phyloP scores from a whole-genome alignment of 768 basidiomycete species.

The Russula lepida region DNA sequence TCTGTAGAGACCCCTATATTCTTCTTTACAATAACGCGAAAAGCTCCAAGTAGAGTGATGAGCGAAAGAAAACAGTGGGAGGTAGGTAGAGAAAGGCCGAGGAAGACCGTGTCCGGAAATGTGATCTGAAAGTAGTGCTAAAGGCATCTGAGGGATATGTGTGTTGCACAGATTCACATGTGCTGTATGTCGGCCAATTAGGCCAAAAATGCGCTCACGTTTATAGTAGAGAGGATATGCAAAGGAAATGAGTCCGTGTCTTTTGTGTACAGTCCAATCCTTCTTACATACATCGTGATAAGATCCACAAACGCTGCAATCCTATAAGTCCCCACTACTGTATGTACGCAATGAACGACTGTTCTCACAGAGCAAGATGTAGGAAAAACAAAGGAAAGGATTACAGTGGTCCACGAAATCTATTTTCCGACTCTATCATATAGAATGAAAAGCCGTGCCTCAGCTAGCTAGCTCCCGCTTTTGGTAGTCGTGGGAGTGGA shows the following conservation, averaged over 20 bases:
- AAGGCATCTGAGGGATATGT: too few species aligned
- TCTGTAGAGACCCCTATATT: too few species aligned
- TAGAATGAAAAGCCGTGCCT: not conserved
- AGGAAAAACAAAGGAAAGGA: too few species aligned
- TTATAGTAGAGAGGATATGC: too few species aligned
- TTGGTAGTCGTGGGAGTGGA: conserved; percentile 17
- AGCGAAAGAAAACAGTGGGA: too few species aligned
- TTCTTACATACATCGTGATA: not conserved
- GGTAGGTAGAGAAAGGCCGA: too few species aligned
- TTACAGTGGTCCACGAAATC: not conserved
- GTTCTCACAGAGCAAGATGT: not conserved
- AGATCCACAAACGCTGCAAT: not conserved
- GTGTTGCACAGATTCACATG: too few species aligned
- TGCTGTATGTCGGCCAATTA: too few species aligned
- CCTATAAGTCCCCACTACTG: not conserved
- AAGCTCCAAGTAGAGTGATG: not conserved
- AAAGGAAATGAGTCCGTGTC: too few species aligned
- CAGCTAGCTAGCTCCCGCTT: conserved; percentile 11
- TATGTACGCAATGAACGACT: not conserved
- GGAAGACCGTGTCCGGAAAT: too few species aligned
- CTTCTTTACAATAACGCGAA: not conserved
- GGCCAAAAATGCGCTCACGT: too few species aligned
- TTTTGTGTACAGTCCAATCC: not conserved
- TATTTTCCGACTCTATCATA: not conserved
- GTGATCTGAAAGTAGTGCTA: too few species aligned